A percentile compares a stretch with the other conserved stretches of the same genome.
phyloP scores from a whole-genome alignment of 306 rosid genomes.

The Hippophae rhamnoides region DNA sequence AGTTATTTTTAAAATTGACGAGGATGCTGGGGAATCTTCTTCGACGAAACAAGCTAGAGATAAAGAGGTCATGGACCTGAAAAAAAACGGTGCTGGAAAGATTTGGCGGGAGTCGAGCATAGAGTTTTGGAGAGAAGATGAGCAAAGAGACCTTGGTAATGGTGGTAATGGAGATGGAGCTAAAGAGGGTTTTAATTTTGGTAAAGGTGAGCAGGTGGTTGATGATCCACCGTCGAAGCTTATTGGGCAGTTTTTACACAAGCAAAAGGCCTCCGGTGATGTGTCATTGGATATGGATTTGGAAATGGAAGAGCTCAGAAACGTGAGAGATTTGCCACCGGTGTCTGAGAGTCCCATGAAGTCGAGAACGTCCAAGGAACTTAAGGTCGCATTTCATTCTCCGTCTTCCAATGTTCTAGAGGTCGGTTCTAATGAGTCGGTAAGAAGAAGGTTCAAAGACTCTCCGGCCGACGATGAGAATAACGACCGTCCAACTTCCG shows the following conservation, averaged over 20 bases:
- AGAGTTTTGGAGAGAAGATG: slow-evolving; percentile 35
- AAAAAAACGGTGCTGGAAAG: neutral
- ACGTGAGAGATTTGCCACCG: slow-evolving; percentile 28
- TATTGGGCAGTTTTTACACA: slow-evolving; percentile 58
- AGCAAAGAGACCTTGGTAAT: no score
- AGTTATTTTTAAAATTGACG: slow-evolving; percentile 53
- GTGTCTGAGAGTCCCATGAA: slow-evolving; percentile 47
- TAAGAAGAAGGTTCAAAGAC: slow-evolving; percentile 42
- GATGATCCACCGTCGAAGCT: slow-evolving; percentile 74
- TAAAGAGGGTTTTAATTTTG: slow-evolving; percentile 37
- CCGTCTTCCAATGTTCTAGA: slow-evolving; percentile 16
- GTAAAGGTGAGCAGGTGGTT: slow-evolving; percentile 22
- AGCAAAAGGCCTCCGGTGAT: slow-evolving; percentile 71
- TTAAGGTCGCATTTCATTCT: slow-evolving; percentile 53
- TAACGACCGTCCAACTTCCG: neutral
- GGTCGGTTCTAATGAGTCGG: slow-evolving; percentile 16
- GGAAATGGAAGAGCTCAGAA: slow-evolving; percentile 78
- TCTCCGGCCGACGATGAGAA: slow-evolving; percentile 17
- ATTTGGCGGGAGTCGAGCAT: slow-evolving; percentile 53
- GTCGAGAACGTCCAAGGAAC: slow-evolving; percentile 34
- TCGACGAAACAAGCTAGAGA: neutral
- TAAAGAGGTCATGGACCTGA: neutral
- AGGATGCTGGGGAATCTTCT: slow-evolving; percentile 10
- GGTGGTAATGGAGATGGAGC: neutral
- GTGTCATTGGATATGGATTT: slow-evolving; percentile 77